Evolutionary conservation across 305 asterid genomes (phyloP).

Genomic region (Fraxinus angustifolia): DNA sequence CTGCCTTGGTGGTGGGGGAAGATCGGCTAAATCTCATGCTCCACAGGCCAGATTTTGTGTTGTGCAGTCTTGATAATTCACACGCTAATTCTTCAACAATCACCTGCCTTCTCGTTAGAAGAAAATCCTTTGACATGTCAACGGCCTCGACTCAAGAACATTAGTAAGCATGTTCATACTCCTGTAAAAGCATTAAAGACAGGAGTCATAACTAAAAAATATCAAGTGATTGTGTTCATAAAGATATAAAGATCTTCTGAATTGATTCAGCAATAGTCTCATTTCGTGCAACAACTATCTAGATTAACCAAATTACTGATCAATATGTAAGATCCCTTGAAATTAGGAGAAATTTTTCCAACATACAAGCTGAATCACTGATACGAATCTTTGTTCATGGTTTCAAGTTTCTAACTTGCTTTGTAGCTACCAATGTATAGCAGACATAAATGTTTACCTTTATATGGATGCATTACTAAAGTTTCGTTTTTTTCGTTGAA

Average conservation of each 20-base stretch:
- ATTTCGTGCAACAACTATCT: background rate
- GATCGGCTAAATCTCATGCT: conserved; percentile 58
- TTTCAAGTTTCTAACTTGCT: background rate
- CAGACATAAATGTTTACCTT: background rate
- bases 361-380: background rate
- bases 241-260: background rate
- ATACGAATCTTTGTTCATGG: background rate
- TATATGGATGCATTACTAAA: background rate
- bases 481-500: background rate
- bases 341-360: background rate
- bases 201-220: background rate
- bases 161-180: conserved; percentile 9
- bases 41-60: conserved; percentile 64
- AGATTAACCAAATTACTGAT: background rate
- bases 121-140: conserved; percentile 56
- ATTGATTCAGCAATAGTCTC: background rate
- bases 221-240: background rate
- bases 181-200: background rate
- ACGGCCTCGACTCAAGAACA: conserved; percentile 23
- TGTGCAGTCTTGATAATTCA: conserved; percentile 47
- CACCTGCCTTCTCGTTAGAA: conserved; percentile 61
- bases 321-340: background rate
- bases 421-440: background rate
- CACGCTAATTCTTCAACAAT: conserved; percentile 44
- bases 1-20: conserved; percentile 51